Conservation (phyloP, 306 rosid genomes). For the Luffa aegyptiaca region DNA sequence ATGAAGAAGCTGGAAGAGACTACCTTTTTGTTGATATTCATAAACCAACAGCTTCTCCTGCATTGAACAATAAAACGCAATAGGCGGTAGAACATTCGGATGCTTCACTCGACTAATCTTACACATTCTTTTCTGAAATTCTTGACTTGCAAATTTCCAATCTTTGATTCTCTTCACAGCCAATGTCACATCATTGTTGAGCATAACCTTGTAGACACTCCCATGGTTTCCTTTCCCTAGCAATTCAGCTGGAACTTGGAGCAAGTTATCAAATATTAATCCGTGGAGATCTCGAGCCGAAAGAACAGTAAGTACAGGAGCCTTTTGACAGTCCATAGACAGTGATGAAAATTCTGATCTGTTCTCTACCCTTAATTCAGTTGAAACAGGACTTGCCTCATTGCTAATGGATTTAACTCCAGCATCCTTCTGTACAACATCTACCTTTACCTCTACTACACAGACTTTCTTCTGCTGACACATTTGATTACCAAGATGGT, state of each 20-base stretch:
- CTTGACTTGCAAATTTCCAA: slow-evolving; percentile 43
- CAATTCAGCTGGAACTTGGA: no score
- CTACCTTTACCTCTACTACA: slow-evolving; percentile 12
- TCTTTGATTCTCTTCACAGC: slow-evolving; percentile 73
- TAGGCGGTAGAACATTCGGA: slow-evolving; percentile 32
- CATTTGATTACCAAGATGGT: slow-evolving; percentile 19
- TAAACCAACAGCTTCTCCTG: slow-evolving; percentile 51
- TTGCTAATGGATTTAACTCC: slow-evolving; percentile 13
- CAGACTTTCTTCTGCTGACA: slow-evolving; percentile 2
- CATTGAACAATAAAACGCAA: slow-evolving; percentile 44
- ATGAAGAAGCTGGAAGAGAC: slow-evolving; percentile 51
- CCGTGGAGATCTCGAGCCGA: slow-evolving; percentile 38
- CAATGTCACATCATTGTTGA: slow-evolving; percentile 33
- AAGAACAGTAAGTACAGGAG: slow-evolving; percentile 35
- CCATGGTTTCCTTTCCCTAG: slow-evolving; percentile 22
- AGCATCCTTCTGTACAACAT: slow-evolving; percentile 4
- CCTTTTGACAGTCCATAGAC: slow-evolving; percentile 36
- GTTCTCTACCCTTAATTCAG: slow-evolving; percentile 19
- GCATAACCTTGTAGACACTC: slow-evolving; percentile 59
- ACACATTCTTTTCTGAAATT: slow-evolving; percentile 40
- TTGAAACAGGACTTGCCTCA: slow-evolving; percentile 23
- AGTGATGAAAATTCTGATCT: slow-evolving; percentile 39
- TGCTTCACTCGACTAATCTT: slow-evolving; percentile 37
- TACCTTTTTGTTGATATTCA: slow-evolving; percentile 37
- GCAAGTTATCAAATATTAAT: no score